A percentile compares a stretch with the other conserved stretches of the same genome.
Evolutionary conservation across 352 stramenopile genomes (phyloP).

Genomic region (Phytophthora aleatoria): DNA sequence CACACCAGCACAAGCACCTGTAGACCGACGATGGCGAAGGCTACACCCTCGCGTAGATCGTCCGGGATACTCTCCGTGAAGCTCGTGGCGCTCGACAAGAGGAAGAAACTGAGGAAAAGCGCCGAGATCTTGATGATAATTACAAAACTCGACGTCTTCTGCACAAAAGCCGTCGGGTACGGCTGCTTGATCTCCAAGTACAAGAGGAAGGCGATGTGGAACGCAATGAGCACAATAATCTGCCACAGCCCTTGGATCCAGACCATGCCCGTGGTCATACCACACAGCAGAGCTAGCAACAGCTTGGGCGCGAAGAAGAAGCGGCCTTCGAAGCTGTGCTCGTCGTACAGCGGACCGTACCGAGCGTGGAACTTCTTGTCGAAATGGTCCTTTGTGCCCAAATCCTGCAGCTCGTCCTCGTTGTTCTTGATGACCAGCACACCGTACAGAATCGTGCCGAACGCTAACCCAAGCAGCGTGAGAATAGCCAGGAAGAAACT

Average conservation of each 20-base stretch:
- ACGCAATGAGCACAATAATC: conserved; percentile 71
- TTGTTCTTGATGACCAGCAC: conserved; percentile 73
- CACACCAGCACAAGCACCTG: conserved; percentile 82
- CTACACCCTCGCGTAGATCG: conserved; percentile 74
- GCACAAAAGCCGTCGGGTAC: conserved; percentile 81
- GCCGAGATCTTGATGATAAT: conserved; percentile 91
- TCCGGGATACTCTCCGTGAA: conserved; percentile 74
- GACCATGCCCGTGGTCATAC: conserved; percentile 83
- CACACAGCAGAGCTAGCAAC: conserved; percentile 70
- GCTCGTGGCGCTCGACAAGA: conserved; percentile 71
- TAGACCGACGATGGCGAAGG: conserved; percentile 81
- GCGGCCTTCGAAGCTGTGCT: conserved; percentile 86
- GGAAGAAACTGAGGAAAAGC: conserved; percentile 82
- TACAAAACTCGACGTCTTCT: conserved; percentile 87
- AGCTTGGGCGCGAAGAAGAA: conserved; percentile 91
- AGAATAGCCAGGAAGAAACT: conserved; percentile 73
- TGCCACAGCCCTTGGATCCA: conserved; percentile 79
- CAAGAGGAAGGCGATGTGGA: conserved; percentile 83
- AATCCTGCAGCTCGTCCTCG: conserved; percentile 80
- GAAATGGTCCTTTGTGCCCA: conserved; percentile 85
- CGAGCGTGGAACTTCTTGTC: conserved; percentile 82
- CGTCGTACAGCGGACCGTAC: conserved; percentile 86
- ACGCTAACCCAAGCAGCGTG: conserved; percentile 66
- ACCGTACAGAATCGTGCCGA: conserved; percentile 82
- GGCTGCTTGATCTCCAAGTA: conserved; percentile 87